phyloP scores from a whole-genome alignment of 129 eudicot species.

The Chrysanthemum makinoi region DNA sequence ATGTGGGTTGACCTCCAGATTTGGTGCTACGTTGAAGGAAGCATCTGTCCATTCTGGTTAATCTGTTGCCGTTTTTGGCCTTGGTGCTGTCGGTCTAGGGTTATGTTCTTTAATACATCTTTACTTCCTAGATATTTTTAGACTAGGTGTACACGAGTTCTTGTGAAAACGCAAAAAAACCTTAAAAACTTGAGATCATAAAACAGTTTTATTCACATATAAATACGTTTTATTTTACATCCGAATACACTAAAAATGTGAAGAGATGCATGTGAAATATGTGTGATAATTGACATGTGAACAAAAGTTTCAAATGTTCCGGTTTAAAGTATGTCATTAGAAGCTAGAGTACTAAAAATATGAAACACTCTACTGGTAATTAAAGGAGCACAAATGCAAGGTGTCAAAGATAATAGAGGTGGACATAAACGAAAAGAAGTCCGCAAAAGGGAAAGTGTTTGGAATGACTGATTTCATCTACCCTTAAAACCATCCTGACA shows the following conservation, averaged over 20 bases:
- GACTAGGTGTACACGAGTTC: too few species aligned
- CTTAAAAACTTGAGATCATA: too few species aligned
- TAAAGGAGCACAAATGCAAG: slow-evolving; percentile 49
- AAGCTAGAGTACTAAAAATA: too few species aligned
- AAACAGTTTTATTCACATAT: background rate
- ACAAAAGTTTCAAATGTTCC: too few species aligned
- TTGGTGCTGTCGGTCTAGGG: slow-evolving; percentile 74
- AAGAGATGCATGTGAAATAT: too few species aligned
- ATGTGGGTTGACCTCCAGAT: slow-evolving; percentile 60
- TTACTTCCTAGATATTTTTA: too few species aligned
- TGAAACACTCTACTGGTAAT: slow-evolving; percentile 28
- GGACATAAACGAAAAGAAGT: slow-evolving; percentile 48
- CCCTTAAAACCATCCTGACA: slow-evolving; percentile 32
- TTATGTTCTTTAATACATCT: slow-evolving; percentile 19
- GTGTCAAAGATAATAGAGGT: slow-evolving; percentile 51
- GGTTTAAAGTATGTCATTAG: too few species aligned
- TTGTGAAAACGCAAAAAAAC: too few species aligned
- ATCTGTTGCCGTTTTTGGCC: slow-evolving; percentile 55
- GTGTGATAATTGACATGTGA: too few species aligned
- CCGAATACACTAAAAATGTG: too few species aligned
- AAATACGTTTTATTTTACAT: too few species aligned
- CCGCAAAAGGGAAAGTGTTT: slow-evolving; percentile 36
- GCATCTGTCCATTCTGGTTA: slow-evolving; percentile 35
- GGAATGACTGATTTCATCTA: slow-evolving; percentile 60
- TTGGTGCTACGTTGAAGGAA: slow-evolving; percentile 52